Percentiles rank a stretch among this genome's conserved stretches.
phyloP scores from a whole-genome alignment of 768 basidiomycete genomes.

The Agrocybe chaxingu region DNA sequence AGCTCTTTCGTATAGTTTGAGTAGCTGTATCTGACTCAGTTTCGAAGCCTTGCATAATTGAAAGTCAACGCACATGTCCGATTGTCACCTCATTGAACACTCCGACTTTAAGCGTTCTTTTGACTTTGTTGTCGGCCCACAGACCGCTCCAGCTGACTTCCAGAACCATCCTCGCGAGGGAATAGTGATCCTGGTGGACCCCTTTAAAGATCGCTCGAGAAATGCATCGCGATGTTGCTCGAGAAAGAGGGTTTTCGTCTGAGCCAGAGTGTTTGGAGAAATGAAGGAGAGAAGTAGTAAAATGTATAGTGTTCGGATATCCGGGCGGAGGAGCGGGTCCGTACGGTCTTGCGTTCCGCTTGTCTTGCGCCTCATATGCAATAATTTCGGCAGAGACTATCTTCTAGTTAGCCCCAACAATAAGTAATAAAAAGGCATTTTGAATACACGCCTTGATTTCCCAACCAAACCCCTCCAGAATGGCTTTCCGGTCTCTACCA shows the following conservation, averaged over 20 bases:
- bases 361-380: conserved; percentile 66
- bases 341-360: conserved; percentile 35
- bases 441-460: conserved; percentile 58
- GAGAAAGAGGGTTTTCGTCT: conserved; percentile 61
- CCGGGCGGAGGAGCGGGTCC: conserved; percentile 41
- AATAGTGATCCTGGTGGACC: conserved; percentile 61
- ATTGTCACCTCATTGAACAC: conserved; percentile 69
- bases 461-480: conserved; percentile 75
- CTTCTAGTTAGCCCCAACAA: neutral
- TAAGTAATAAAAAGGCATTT: neutral
- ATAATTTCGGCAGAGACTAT: conserved; percentile 63
- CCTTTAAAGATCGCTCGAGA: conserved; percentile 72
- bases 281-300: conserved; percentile 75
- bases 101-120: conserved; percentile 65
- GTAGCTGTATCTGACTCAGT: conserved; percentile 39
- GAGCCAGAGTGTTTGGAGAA: conserved; percentile 38
- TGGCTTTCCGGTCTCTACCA: conserved; percentile 57
- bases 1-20: conserved; percentile 70
- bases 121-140: conserved; percentile 73
- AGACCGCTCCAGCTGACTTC: conserved; percentile 76
- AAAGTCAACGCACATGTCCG: conserved; percentile 45
- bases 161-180: conserved; percentile 58
- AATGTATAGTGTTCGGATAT: conserved; percentile 77
- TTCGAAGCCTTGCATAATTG: neutral
- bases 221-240: conserved; percentile 70